Evolutionary conservation across 2,329 filamentous ascomycete genomes (phyloP).

Genomic region (Venturia effusa): DNA sequence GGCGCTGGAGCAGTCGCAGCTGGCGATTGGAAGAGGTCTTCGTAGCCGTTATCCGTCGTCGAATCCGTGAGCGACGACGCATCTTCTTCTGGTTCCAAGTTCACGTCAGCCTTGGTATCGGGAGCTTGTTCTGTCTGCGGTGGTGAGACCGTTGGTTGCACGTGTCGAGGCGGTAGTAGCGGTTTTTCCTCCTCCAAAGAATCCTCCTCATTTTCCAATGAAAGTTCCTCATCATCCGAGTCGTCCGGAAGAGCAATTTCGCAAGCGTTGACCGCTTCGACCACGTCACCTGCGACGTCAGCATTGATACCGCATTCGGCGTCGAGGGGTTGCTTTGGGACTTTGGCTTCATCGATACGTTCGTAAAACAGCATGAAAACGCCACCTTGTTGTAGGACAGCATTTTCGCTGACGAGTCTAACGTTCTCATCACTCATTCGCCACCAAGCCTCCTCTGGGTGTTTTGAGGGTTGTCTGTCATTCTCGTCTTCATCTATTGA

Average conservation of each 20-base stretch:
- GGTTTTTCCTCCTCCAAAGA: not conserved
- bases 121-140: not conserved
- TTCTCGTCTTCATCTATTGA: slow-evolving; percentile 17
- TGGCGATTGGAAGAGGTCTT: not conserved
- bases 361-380: slow-evolving; percentile 99
- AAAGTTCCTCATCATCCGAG: not conserved
- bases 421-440: slow-evolving; percentile 84
- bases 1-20: not conserved
- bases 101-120: not conserved
- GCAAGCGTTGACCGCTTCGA: not conserved
- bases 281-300: not conserved
- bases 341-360: slow-evolving; percentile 9
- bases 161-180: not conserved
- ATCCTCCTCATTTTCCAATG: not conserved
- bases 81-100: not conserved
- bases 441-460: slow-evolving; percentile 60
- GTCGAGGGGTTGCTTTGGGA: not conserved
- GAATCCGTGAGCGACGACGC: not conserved
- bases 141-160: not conserved
- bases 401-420: slow-evolving; percentile 57
- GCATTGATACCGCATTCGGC: not conserved
- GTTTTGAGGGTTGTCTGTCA: slow-evolving; percentile 17
- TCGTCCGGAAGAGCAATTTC: not conserved
- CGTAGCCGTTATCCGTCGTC: not conserved
- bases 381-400: slow-evolving; percentile 63